Percentiles rank a stretch among this genome's conserved stretches.
phyloP scores from a whole-genome alignment of 345 rosid species.

The Triadica sebifera region DNA sequence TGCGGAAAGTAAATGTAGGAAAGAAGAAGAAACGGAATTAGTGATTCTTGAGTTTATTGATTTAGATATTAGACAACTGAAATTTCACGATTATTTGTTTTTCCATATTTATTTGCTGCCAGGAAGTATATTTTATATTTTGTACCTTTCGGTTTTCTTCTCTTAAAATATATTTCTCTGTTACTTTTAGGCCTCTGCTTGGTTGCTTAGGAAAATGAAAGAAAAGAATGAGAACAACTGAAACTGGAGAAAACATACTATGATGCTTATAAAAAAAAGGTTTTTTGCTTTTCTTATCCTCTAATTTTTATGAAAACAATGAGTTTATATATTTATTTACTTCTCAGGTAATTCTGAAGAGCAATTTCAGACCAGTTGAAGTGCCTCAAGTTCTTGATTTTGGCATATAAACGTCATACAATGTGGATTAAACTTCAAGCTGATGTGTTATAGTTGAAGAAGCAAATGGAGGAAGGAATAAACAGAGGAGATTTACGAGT shows the following conservation, averaged over 20 bases:
- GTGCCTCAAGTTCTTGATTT: constrained; percentile 1
- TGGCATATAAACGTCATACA: neutral
- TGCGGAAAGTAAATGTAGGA: neutral
- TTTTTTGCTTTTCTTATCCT: neutral
- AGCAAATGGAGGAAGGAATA: constrained; percentile 60
- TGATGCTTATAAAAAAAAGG: neutral
- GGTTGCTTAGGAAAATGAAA: constrained; percentile 2
- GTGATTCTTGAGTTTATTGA: neutral
- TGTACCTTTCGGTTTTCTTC: neutral
- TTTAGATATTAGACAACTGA: neutral
- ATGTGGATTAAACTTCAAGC: constrained; percentile 15
- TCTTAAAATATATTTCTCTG: neutral
- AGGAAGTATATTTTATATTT: neutral
- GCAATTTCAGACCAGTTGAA: neutral
- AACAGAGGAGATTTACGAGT: constrained; percentile 42
- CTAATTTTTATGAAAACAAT: neutral
- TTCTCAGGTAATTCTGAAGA: constrained; percentile 16
- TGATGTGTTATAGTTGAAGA: constrained; percentile 8
- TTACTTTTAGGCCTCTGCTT: neutral
- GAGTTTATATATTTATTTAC: neutral
- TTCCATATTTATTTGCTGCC: neutral
- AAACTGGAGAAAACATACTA: neutral
- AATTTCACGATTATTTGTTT: neutral
- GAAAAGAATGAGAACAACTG: neutral
- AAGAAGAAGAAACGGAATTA: neutral